phyloP scores from a whole-genome alignment of 257 asterid genomes.

The Orobanche coerulescens region DNA sequence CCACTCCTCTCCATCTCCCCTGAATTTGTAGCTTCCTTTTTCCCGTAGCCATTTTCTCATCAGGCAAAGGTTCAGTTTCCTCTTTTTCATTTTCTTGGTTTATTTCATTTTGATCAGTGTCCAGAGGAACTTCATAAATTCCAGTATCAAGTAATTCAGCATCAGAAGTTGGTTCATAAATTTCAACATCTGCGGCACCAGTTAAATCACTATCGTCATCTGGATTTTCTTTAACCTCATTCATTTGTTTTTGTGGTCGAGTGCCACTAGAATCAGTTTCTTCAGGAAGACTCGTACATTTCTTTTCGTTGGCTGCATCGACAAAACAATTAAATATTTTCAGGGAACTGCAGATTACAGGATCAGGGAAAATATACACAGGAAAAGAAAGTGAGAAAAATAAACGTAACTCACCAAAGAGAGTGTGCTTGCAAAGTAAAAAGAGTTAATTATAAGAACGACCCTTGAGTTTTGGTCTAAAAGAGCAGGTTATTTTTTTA shows the following conservation, averaged over 20 bases:
- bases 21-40: slow-evolving; percentile 80
- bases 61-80: slow-evolving; percentile 32
- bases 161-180: slow-evolving; percentile 37
- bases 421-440: not conserved
- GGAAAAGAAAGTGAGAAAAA: not conserved
- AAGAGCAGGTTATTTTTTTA: not conserved
- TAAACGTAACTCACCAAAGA: not conserved
- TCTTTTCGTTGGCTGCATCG: slow-evolving; percentile 44
- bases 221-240: slow-evolving; percentile 38
- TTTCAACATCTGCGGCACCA: slow-evolving; percentile 25
- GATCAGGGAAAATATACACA: slow-evolving; percentile 1
- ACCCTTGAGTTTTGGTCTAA: not conserved
- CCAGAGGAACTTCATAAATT: slow-evolving; percentile 33
- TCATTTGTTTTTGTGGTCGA: slow-evolving; percentile 28
- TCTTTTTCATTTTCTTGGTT: slow-evolving; percentile 32
- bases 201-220: slow-evolving; percentile 26
- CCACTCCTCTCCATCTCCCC: slow-evolving; percentile 93
- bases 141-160: slow-evolving; percentile 28
- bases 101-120: slow-evolving; percentile 28
- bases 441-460: not conserved
- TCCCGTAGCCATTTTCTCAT: slow-evolving; percentile 32
- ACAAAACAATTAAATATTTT: not conserved
- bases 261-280: slow-evolving; percentile 25
- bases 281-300: slow-evolving; percentile 30
- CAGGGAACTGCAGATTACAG: slow-evolving; percentile 11